Evolutionary conservation across 1,284 basidiomycete genomes (phyloP).

Genomic region (Cutaneotrichosporon spelunceum): DNA sequence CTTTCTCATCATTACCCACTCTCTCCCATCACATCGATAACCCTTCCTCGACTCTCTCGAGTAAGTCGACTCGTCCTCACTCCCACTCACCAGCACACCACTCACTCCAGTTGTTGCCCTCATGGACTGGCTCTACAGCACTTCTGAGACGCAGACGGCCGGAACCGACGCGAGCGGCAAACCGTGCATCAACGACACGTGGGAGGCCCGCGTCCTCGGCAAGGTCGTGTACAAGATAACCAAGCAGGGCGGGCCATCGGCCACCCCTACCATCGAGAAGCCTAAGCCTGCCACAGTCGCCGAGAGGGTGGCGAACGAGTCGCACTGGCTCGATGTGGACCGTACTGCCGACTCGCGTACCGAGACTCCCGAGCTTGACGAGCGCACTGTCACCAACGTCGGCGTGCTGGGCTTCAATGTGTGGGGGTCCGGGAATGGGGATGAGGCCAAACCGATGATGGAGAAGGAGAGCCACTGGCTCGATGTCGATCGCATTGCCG

Average conservation of each 20-base stretch:
- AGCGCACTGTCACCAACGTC: neutral
- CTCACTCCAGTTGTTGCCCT: no score
- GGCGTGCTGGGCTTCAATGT: constrained; percentile 4
- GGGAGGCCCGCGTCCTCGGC: constrained; percentile 2
- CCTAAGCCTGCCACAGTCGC: neutral
- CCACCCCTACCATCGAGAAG: neutral
- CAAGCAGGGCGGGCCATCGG: neutral
- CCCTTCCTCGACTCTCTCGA: no score
- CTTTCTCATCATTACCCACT: neutral
- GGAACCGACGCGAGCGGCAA: neutral
- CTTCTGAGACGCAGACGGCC: neutral
- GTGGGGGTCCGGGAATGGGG: neutral
- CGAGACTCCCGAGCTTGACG: neutral
- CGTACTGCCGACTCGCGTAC: constrained; percentile 4
- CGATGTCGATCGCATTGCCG: neutral
- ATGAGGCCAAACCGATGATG: neutral
- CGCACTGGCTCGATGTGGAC: constrained; percentile 9
- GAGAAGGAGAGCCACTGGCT: neutral
- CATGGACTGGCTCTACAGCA: constrained; percentile 6
- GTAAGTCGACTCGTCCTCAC: no score
- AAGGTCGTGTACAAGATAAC: constrained; percentile 3
- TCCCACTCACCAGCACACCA: neutral
- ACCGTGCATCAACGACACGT: neutral
- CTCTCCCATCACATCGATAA: neutral
- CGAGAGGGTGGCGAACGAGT: neutral